Percentiles rank a stretch among this genome's conserved stretches.
Evolutionary conservation across 108 stramenopile genomes (phyloP).

Genomic region (Nitzschia palea): DNA sequence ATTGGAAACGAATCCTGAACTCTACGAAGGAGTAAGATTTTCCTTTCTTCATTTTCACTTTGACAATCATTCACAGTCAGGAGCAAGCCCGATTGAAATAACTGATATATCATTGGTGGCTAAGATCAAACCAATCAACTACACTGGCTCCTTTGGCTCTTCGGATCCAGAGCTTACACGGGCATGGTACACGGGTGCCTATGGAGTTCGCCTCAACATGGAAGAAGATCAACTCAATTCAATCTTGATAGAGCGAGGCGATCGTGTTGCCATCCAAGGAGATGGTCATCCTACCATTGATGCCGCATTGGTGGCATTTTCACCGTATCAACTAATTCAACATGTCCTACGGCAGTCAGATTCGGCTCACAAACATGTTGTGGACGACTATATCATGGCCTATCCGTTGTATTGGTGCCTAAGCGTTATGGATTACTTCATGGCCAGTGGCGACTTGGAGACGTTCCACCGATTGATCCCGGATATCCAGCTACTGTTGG

Average conservation of each 20-base stretch:
- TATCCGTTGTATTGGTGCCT: conserved; percentile 43
- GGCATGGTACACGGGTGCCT: conserved; percentile 46
- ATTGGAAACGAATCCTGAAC: conserved; percentile 41
- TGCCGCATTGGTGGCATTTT: conserved; percentile 38
- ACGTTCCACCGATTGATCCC: conserved; percentile 10
- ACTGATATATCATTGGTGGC: conserved; percentile 29
- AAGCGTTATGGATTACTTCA: conserved; percentile 26
- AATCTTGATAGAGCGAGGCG: conserved; percentile 52
- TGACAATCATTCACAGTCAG: background rate
- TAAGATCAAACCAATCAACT: conserved; percentile 36
- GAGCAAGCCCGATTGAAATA: conserved; percentile 4
- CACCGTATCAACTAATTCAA: conserved; percentile 10
- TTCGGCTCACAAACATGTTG: conserved; percentile 32
- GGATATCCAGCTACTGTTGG: conserved; percentile 26
- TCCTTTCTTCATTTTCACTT: conserved; percentile 32
- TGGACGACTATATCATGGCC: conserved; percentile 46
- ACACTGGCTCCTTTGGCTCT: conserved; percentile 35
- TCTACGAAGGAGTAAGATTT: conserved; percentile 47
- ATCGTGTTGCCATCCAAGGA: conserved; percentile 52
- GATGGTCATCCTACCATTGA: conserved; percentile 49
- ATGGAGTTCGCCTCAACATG: conserved; percentile 51
- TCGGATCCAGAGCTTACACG: conserved; percentile 16
- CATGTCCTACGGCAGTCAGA: conserved; percentile 24
- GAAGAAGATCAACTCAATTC: conserved; percentile 33
- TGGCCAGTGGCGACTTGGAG: conserved; percentile 21